These are phyloP conservation scores for Podaxis sp. DNA, from an alignment of 768 basidiomycete species.

Conservation along the genomic window DNA sequence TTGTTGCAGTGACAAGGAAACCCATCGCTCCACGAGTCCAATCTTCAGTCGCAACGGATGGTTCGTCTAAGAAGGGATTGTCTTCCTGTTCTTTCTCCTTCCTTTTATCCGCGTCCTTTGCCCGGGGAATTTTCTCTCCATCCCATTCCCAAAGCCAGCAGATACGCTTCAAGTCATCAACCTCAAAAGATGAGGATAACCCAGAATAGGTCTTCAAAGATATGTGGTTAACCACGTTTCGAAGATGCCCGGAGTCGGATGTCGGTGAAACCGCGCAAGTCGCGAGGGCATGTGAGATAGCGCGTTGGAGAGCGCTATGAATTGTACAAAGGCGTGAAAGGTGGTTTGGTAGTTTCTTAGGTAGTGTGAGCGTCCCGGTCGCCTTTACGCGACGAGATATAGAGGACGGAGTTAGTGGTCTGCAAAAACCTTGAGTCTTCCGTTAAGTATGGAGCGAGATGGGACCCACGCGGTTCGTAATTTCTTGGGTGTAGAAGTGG, in stretches of 20 bases:
- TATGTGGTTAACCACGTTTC: constrained; percentile 76
- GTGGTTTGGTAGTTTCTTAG: constrained; percentile 47
- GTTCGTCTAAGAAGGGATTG: constrained; percentile 64
- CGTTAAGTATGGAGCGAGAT: constrained; percentile 5
- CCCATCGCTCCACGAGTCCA: constrained; percentile 86
- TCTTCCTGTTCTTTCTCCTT: constrained; percentile 46
- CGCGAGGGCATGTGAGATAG: constrained; percentile 81
- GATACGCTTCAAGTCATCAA: constrained; percentile 70
- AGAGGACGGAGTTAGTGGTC: constrained; percentile 58
- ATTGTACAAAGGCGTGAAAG: constrained; percentile 60
- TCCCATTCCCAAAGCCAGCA: constrained; percentile 95
- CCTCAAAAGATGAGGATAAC: constrained; percentile 56
- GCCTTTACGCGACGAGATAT: constrained; percentile 24
- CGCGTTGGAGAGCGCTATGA: constrained; percentile 74
- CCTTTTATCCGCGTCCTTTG: background rate
- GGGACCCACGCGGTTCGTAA: constrained; percentile 51
- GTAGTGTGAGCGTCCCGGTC: constrained; percentile 20
- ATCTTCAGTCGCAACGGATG: constrained; percentile 45
- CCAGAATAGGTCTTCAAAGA: constrained; percentile 70
- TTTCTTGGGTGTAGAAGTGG: constrained; percentile 65
- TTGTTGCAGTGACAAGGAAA: constrained; percentile 67
- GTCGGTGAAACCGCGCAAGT: constrained; percentile 78
- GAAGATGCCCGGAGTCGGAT: constrained; percentile 71
- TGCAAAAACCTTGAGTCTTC: constrained; percentile 20
- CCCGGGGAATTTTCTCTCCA: constrained; percentile 37